phyloP scores from a whole-genome alignment of 768 basidiomycete genomes.

The Clavulina sp. region DNA sequence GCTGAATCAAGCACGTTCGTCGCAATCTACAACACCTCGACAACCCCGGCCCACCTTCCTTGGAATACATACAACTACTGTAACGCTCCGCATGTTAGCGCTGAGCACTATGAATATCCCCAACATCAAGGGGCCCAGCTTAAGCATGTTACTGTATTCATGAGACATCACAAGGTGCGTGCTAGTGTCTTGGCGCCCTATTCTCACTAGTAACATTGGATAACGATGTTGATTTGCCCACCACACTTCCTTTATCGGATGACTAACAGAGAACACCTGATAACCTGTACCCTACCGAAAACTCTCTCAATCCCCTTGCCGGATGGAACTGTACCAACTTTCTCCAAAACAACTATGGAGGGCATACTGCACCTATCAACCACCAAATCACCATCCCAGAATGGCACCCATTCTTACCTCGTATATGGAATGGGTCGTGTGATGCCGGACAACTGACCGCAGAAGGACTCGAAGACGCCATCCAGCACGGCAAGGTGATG shows the following conservation, averaged over 20 bases:
- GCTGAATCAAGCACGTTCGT: too few relatives aligned
- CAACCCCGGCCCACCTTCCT: constrained; percentile 23
- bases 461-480: constrained; percentile 27
- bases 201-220: background rate
- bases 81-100: constrained; percentile 31
- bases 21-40: constrained; percentile 30
- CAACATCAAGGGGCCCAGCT: constrained; percentile 17
- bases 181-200: background rate
- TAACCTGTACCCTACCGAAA: constrained; percentile 30
- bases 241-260: background rate
- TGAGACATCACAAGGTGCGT: constrained; percentile 32
- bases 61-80: constrained; percentile 41
- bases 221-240: background rate
- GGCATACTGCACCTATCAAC: constrained; percentile 20
- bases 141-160: constrained; percentile 26
- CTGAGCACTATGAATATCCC: constrained; percentile 22
- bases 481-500: constrained; percentile 27
- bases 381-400: constrained; percentile 25
- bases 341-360: constrained; percentile 24
- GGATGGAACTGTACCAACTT: constrained; percentile 28
- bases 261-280: constrained; percentile 28
- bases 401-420: constrained; percentile 27
- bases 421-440: constrained; percentile 33
- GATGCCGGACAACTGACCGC: constrained; percentile 30
- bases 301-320: constrained; percentile 21